Base-by-base conservation (phyloP, 2,329 filamentous ascomycete species). In the Dactylellina drechsleri region DNA sequence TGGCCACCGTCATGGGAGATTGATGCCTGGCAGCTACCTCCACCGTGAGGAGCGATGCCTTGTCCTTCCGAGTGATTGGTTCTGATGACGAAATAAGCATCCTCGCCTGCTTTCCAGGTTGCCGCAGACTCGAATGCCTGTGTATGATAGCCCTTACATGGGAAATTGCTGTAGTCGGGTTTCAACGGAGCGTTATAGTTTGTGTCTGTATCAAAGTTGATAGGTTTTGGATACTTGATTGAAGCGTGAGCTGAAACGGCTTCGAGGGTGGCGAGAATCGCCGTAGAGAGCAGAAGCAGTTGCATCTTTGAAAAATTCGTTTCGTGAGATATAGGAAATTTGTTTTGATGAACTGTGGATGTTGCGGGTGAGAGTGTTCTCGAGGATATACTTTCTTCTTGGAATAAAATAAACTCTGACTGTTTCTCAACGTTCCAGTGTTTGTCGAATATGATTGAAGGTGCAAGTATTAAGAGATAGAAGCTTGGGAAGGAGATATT, bases 1-100 rank as follows among this genome's bases (percentile, higher is more conserved):
- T 92, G 88, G n/a, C 86, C 83, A 5, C 85, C 84, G 78, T 97
- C 94, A 15, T 90, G 92, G 0, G 93, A 95, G 78, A 99, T 83
- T 5, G 90, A 91, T 62, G 98, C 83, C 79, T 99, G 95, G 84
- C 95, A 99, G 0, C 92, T 96, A 0, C 95, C 95, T 49, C 95
- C 95, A 12, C 93, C 93, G 78, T 99, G 95, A 0, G 90, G 88
- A 2, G 93, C 93, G 7, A 79, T 62, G 0, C 13, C 16, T 4
- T 23, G 16, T 8, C n/a, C 41, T 18, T 15, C 43, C 6, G 7
- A 10, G 6, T 18, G 16, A 7, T 12, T 20, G 12, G 47, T 52
- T n/a, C 71, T 49, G 41, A 76, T 28, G 1, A 20, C 31, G 23
- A 79, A 79, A 43, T 53, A 66, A 1, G 70, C 78, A 4, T 53